Base-by-base conservation (phyloP, 2,329 filamentous ascomycete genomes). In the Neurospora sp. region DNA sequence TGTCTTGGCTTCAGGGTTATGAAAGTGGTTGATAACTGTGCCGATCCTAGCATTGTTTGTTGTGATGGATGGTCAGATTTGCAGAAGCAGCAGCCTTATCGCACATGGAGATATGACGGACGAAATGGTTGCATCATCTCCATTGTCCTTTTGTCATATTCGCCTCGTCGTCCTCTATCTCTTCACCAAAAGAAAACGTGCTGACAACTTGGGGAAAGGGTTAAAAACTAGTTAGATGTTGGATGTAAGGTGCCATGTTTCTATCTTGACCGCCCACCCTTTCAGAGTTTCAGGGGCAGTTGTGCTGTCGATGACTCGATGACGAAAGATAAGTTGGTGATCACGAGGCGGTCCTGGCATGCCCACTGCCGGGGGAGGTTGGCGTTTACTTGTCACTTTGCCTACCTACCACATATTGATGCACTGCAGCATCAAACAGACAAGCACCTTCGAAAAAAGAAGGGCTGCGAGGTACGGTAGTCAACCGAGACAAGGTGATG, bases 311-410 rank as follows among this genome's bases (percentile, higher is more conserved):
- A 68, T 70, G 71, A 68, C 68, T 68, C 52, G 69, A 74, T 76
- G 75, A 75, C 73, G 74, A 74, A 73, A 74, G 73, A 74, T 71
- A 67, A 66, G 43, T 66, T 46, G 43, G 46, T 66, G 72, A 74
- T 74, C 74, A 73, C 74, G 73, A 74, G 73, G 68, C 43, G 19
- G 40, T 37, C 28, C 11, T 68, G 23, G 23, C 46, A 57, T 57
- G 46, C 23, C 52, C 28, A 36, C 36, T 37, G 41, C 40, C 67
- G 10, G 28, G 4, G 28, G 52, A 62, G 52, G 52, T 62, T 62
- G 52, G 52, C 67, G 41, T 36, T 17, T 15, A n/a, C 33, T 57
- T 15, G 19, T 17, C 6, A 33, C 12, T 33, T 28, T 57, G 46
- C 6, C 23, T 57, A 33, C 46, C 23, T 33, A 57, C 17, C 17